Conservation (phyloP, 495 filamentous ascomycete genomes). For the Neurospora cerealis region DNA sequence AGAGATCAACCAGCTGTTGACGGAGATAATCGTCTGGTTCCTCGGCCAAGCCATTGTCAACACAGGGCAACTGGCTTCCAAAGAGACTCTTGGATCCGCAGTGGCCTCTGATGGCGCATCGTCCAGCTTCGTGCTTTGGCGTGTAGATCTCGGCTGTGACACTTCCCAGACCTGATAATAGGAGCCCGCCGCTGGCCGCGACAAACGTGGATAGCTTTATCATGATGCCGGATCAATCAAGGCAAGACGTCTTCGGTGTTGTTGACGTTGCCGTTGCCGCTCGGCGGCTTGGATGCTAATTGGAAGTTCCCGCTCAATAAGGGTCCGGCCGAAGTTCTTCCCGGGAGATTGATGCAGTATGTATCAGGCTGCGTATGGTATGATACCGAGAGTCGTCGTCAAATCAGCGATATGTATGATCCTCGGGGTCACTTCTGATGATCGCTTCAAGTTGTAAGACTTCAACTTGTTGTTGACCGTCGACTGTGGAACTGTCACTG, state of each 20-base stretch:
- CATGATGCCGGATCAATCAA: conserved; percentile 12
- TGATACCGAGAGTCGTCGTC: neutral
- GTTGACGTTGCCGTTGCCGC: conserved; percentile 11
- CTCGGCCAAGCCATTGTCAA: conserved; percentile 80
- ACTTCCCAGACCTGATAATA: conserved; percentile 24
- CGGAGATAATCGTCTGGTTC: conserved; percentile 59
- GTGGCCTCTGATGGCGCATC: conserved; percentile 84
- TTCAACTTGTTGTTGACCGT: neutral
- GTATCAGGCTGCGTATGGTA: neutral
- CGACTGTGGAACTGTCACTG: neutral
- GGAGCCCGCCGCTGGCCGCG: conserved; percentile 21
- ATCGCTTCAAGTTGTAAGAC: neutral
- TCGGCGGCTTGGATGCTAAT: conserved; percentile 14
- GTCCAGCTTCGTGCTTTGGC: conserved; percentile 71
- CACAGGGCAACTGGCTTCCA: conserved; percentile 76
- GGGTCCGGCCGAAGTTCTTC: neutral
- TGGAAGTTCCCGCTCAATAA: neutral
- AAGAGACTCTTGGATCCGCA: conserved; percentile 87
- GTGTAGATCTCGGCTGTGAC: conserved; percentile 31
- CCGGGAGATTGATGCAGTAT: neutral
- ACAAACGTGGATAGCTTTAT: conserved; percentile 23
- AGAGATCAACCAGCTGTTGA: conserved; percentile 71
- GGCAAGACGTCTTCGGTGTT: neutral
- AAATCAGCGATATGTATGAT: neutral
- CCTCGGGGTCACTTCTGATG: neutral